Conservation (phyloP, 2,329 filamentous ascomycete genomes). For the Colletotrichum spinosum region DNA sequence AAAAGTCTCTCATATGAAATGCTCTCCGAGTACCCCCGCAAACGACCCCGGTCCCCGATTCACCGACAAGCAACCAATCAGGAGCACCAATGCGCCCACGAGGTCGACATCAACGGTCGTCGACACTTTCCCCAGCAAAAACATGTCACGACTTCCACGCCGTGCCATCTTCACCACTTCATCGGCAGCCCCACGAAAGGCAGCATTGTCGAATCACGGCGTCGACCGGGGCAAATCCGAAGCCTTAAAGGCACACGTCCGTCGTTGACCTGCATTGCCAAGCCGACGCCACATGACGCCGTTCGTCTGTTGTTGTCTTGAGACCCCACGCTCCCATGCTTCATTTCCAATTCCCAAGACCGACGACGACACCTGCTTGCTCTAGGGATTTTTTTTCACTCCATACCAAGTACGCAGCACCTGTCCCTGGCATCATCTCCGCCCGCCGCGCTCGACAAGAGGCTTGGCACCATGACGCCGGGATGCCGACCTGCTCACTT, state of each 20-base stretch:
- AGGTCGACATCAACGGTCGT: conserved; percentile 20
- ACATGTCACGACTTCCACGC: conserved; percentile 14
- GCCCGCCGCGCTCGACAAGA: conserved; percentile 24
- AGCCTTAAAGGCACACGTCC: conserved; percentile 20
- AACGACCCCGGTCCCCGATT: conserved; percentile 16
- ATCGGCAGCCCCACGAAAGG: conserved; percentile 18
- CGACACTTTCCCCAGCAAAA: conserved; percentile 3
- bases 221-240: not conserved
- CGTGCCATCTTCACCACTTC: conserved; percentile 2
- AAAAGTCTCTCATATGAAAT: conserved; percentile 21
- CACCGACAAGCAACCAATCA: conserved; percentile 25
- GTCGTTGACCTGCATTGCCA: conserved; percentile 35
- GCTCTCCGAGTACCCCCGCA: conserved; percentile 9
- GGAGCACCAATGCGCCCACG: conserved; percentile 20
- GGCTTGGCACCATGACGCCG: conserved; percentile 27
- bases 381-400: not conserved
- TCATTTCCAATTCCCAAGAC: conserved; percentile 27
- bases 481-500: conserved; percentile 17
- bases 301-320: conserved; percentile 25
- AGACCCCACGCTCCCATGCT: conserved; percentile 29
- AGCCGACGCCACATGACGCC: conserved; percentile 34
- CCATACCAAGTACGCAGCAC: no score
- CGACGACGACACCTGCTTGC: conserved; percentile 17
- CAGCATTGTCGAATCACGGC: conserved; percentile 24
- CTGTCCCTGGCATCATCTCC: conserved; percentile 33